Evolutionary conservation across 2,329 filamentous ascomycete species (phyloP), one percentile per base, ranked within the genome.

Genomic region (Lachnellula hyalina): DNA sequence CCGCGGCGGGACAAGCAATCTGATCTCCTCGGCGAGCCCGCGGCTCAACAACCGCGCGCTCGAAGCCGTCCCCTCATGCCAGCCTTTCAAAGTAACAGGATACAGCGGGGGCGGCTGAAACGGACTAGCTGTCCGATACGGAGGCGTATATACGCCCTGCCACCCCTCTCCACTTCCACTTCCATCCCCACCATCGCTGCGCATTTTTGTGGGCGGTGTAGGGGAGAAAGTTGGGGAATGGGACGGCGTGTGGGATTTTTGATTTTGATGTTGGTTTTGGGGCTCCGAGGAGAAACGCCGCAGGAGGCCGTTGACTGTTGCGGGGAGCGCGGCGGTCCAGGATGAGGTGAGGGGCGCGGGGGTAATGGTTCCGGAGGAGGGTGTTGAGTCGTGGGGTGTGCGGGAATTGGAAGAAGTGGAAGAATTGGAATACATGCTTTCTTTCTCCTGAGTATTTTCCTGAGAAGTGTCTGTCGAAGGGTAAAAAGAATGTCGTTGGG

Each of bases 21-120:
- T 82, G 54, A 97, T 96, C 75, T 97, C 94, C 73, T 97, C 94
- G 2, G 93, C 94, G 32, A 97, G 76, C 11, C 84, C 80, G 49
- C 77, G 75, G 17, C 80, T 86, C 53, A 99, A 77, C 51, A 97
- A 76, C 61, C 83, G 81, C 47, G 83, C 84, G 36, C 77, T 78
- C 17, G 73, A 64, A 17, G 77, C 74, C 3, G 86, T 90, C 64
- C 77, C 78, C 1, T 76, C 73, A 55, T 77, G 76, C 71, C 86
- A 90, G 38, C 88, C 88, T 21, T 76, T 73, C 36, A 97, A 78
- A 4, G 79, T 76, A 21, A 97, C 74, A 0, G 93, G 90, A 54
- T 93, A 92, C 49, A 97, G 81, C 0, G 92, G 92, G 11, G 93
- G 93, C 1, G 91, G 90, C 63, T 91, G 87, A 70, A 96, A 91